Conservation (phyloP, 2,329 filamentous ascomycete species). For the Fusarium nurragi region DNA sequence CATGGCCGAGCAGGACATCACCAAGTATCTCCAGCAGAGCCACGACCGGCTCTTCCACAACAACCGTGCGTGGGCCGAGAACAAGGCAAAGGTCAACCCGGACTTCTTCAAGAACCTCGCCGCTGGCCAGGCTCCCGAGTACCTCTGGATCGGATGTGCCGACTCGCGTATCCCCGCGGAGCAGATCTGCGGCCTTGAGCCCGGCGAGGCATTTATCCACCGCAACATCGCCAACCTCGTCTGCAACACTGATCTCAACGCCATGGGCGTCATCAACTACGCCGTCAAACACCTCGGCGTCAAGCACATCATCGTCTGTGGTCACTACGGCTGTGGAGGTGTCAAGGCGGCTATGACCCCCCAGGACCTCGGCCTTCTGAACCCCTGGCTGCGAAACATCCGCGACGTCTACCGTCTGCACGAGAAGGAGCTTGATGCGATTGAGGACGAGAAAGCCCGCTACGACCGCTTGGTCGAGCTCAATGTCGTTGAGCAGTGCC, state of each 20-base stretch:
- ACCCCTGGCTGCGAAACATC: conserved; percentile 79
- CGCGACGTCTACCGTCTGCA: conserved; percentile 78
- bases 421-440: conserved; percentile 73
- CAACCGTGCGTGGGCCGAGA: conserved; percentile 72
- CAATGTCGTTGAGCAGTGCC: conserved; percentile 82
- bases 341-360: conserved; percentile 79
- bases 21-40: conserved; percentile 67
- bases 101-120: conserved; percentile 72
- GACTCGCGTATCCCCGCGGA: conserved; percentile 94
- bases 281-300: conserved; percentile 82
- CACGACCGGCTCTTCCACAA: conserved; percentile 75
- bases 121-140: conserved; percentile 73
- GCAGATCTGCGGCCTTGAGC: conserved; percentile 81
- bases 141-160: conserved; percentile 90
- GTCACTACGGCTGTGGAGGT: conserved; percentile 81
- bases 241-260: conserved; percentile 80
- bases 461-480: conserved; percentile 81
- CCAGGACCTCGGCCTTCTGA: conserved; percentile 74
- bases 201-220: conserved; percentile 94
- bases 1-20: conserved; percentile 56
- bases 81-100: conserved; percentile 67
- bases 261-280: conserved; percentile 85
- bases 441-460: conserved; percentile 66
- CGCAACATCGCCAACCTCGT: conserved; percentile 95
- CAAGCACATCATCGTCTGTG: conserved; percentile 83